Percentiles rank a stretch among this genome's conserved stretches.
Conservation (phyloP, 169 alveolate species). For the Cryptosporidium bovis region DNA sequence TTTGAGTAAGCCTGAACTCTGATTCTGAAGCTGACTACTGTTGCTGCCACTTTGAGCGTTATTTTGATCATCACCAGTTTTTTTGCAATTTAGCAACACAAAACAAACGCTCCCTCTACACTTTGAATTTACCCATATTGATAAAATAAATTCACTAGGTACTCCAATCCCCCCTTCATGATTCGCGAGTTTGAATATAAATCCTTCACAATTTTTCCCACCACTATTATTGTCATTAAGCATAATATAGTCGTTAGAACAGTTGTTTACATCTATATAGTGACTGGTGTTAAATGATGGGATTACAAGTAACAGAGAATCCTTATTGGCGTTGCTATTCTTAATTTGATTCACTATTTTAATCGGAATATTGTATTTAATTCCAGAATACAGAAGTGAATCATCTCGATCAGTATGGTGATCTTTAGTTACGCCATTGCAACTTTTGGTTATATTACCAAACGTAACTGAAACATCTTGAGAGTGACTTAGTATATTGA, state of each 20-base stretch:
- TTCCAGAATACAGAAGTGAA: slow-evolving; percentile 15
- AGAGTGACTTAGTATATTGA: slow-evolving; percentile 8
- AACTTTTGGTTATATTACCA: neutral
- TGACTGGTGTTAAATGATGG: slow-evolving; percentile 10
- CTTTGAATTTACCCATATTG: slow-evolving; percentile 64
- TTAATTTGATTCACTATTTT: neutral
- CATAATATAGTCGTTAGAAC: neutral
- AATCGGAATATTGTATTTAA: slow-evolving; percentile 24
- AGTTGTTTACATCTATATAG: neutral
- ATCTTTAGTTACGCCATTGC: too few relatives aligned
- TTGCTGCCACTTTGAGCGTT: too few relatives aligned
- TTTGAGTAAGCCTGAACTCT: neutral
- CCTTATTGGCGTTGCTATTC: neutral
- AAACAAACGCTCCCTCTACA: slow-evolving; percentile 38
- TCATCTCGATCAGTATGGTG: neutral
- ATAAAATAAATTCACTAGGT: slow-evolving; percentile 9
- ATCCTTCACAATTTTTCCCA: too few relatives aligned
- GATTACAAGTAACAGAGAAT: slow-evolving; percentile 20
- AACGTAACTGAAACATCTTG: neutral
- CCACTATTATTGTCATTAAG: neutral
- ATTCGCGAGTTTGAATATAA: too few relatives aligned
- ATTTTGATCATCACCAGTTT: neutral
- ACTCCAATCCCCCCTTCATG: too few relatives aligned
- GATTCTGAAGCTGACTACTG: neutral
- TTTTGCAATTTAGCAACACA: slow-evolving; percentile 20